Base-by-base conservation (phyloP, 352 stramenopile genomes). In the Lagenidium giganteum region DNA sequence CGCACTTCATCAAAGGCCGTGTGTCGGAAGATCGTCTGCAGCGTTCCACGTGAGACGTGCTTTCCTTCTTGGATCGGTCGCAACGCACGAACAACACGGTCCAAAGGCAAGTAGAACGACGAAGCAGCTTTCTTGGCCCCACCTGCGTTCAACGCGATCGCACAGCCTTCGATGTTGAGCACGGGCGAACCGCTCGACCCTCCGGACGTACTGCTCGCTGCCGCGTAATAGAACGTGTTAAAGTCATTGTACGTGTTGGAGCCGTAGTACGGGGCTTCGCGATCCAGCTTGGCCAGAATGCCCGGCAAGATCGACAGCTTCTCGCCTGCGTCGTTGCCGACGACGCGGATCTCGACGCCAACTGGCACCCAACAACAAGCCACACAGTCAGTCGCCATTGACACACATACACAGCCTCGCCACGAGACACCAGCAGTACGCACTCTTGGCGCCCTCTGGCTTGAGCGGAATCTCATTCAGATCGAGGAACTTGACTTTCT, bases 201-300 rank as follows among this genome's bases (percentile, higher is more conserved):
- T 22, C 88, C 87, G 0, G 75, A 93, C 5, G 86, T 97, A 42
- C 70, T 92, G 50, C 76, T 91, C 2, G 84, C 84, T 0, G 87
- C 87, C 7, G 76, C 77, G 54, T 89, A 93, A 61, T 97, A 97
- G 37, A 97, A 97, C 17, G 87, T 97, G 52, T 95, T 95, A 47
- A 95, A 94, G 53, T 97, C 89, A 26, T 94, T 93, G 74, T 96
- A 96, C 14, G 71, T 79, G 27, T 54, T 71, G 3, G 70, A 87
- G 17, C 81, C 79, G 44, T 97, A 97, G 27, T 83, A 78, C 12
- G 89, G 89, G 24, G 86, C 85, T 44, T 95, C 84, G 12, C 89
- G 89, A 52, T 97, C 89, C 23, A 96, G 43, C 39, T 95, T 89
- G 31, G 89, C 87, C 22, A 97, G 61, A 40, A 95, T 95, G 8